These are phyloP conservation scores for Rhizophora apiculata DNA, from an alignment of 345 rosid species.

Conservation along the genomic window DNA sequence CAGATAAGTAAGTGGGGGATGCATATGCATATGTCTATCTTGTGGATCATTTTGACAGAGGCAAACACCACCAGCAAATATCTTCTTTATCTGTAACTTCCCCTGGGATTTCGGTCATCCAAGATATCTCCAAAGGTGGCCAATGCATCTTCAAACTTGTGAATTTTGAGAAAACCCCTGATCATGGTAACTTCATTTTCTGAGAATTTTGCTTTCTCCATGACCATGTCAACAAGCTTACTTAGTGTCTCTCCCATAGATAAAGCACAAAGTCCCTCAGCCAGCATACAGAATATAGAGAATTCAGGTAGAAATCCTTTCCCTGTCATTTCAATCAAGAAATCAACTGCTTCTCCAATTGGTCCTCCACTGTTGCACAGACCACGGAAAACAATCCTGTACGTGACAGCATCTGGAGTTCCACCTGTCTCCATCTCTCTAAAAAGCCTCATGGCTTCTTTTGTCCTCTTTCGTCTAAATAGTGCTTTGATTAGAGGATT, in stretches of 20 bases:
- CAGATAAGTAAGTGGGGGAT: neutral
- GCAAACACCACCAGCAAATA: neutral
- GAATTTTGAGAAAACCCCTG: conserved; percentile 63
- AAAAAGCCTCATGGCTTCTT: conserved; percentile 72
- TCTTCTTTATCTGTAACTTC: conserved; percentile 39
- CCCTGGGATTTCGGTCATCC: conserved; percentile 39
- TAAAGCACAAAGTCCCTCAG: conserved; percentile 73
- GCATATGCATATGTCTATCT: no score
- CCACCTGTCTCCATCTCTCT: conserved; percentile 66
- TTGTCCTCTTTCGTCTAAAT: conserved; percentile 53
- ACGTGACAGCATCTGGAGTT: conserved; percentile 58
- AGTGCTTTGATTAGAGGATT: conserved; percentile 82
- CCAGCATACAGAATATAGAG: conserved; percentile 69
- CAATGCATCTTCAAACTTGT: conserved; percentile 70
- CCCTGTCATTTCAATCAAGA: conserved; percentile 64
- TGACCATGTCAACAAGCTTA: conserved; percentile 56
- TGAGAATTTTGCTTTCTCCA: conserved; percentile 62
- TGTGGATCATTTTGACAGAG: no score
- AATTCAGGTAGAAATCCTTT: conserved; percentile 72
- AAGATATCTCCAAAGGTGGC: conserved; percentile 58
- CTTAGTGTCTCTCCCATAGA: conserved; percentile 65
- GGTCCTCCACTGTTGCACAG: conserved; percentile 77
- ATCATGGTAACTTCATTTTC: conserved; percentile 59
- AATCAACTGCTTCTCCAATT: conserved; percentile 77
- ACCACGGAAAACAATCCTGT: conserved; percentile 68